phyloP scores from a whole-genome alignment of 768 basidiomycete species.

The Tylopilus plumbeoviolaceoides region DNA sequence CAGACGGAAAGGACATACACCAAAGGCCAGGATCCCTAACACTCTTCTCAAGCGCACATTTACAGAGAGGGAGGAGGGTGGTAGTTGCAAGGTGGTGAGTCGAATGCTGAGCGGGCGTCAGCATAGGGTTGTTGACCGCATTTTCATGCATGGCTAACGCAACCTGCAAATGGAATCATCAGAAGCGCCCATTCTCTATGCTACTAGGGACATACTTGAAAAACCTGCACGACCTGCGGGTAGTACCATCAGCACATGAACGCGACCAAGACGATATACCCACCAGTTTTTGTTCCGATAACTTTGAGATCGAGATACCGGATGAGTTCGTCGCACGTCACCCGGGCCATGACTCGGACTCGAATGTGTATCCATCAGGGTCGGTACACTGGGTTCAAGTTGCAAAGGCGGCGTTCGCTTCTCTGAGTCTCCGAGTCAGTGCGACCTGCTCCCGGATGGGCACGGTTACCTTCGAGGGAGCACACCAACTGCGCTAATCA shows the following conservation, averaged over 20 bases:
- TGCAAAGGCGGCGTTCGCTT: slow-evolving; percentile 12
- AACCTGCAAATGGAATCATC: slow-evolving; percentile 8
- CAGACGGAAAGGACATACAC: slow-evolving; percentile 10
- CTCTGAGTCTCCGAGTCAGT: too few relatives aligned
- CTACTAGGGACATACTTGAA: slow-evolving; percentile 15
- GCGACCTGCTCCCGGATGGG: neutral
- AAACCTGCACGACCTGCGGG: slow-evolving; percentile 14
- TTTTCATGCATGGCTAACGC: slow-evolving; percentile 24
- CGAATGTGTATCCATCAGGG: slow-evolving; percentile 12
- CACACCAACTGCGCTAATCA: too few relatives aligned
- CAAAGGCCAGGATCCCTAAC: neutral
- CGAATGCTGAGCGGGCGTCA: slow-evolving; percentile 4
- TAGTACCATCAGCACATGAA: slow-evolving; percentile 2
- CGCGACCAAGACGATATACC: neutral
- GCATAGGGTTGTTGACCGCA: slow-evolving; percentile 10
- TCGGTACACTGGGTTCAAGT: slow-evolving; percentile 9
- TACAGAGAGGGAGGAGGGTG: slow-evolving; percentile 9
- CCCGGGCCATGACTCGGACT: too few relatives aligned
- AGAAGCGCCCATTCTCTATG: neutral
- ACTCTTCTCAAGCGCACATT: neutral
- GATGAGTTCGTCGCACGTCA: slow-evolving; percentile 9
- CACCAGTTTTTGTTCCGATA: slow-evolving; percentile 15
- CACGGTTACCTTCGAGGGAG: too few relatives aligned
- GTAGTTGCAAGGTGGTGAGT: slow-evolving; percentile 7
- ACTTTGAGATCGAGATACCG: slow-evolving; percentile 4